phyloP scores from a whole-genome alignment of 768 basidiomycete genomes.

The Phaeotremella fagi region DNA sequence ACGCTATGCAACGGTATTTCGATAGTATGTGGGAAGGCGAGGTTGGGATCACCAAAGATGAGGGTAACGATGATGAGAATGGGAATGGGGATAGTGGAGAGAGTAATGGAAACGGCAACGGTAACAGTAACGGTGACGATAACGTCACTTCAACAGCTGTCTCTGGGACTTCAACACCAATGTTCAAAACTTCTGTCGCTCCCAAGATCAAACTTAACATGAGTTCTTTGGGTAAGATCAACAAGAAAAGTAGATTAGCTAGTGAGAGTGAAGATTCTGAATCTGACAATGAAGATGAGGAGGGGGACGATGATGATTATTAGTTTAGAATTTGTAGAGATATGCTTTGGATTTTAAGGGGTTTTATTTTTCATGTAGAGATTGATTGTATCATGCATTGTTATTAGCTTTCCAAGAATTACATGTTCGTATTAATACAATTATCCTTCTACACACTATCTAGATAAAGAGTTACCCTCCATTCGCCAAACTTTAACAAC shows the following conservation, averaged over 20 bases:
- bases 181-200: constrained; percentile 22
- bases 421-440: too few species aligned
- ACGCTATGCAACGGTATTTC: constrained; percentile 89
- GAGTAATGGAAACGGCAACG: background rate
- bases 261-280: background rate
- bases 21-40: constrained; percentile 62
- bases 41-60: constrained; percentile 3
- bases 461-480: constrained; percentile 12
- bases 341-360: background rate
- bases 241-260: constrained; percentile 6
- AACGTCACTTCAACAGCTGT: constrained; percentile 1
- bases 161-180: constrained; percentile 37
- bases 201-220: constrained; percentile 25
- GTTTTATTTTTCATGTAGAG: background rate
- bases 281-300: constrained; percentile 10
- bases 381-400: too few species aligned
- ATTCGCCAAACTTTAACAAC: constrained; percentile 72
- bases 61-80: background rate
- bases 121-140: background rate
- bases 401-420: too few species aligned
- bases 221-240: constrained; percentile 2
- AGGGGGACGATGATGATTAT: constrained; percentile 22
- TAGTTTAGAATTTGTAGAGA: background rate
- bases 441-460: too few species aligned
- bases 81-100: background rate